A percentile compares a stretch with the other conserved stretches of the same genome.
Evolutionary conservation across 176 grass and related monocot species (phyloP).

Genomic region (Cymbopogon citratus): DNA sequence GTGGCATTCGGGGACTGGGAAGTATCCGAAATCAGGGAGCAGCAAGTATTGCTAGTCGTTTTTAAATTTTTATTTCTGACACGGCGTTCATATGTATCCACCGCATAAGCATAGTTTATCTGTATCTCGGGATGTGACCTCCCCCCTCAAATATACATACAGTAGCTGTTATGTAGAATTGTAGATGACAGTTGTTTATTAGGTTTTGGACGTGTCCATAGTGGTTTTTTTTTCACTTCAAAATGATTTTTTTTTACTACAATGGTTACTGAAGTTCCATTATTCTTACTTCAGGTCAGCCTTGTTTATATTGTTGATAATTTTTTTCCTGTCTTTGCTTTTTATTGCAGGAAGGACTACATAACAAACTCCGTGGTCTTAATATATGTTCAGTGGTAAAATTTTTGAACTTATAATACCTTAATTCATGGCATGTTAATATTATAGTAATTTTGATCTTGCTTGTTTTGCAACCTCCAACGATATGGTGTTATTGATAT

Average conservation of each 20-base stretch:
- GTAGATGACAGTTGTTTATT: not conserved
- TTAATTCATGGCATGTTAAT: not conserved
- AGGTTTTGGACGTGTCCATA: not conserved
- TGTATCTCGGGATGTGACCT: not conserved
- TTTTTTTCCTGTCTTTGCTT: not conserved
- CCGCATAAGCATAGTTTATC: not conserved
- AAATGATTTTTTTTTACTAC: not conserved
- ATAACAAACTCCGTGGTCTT: slow-evolving; percentile 1
- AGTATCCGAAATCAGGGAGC: not conserved
- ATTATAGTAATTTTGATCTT: not conserved
- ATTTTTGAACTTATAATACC: not conserved
- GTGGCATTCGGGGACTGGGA: not conserved
- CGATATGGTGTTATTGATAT: not conserved
- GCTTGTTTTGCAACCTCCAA: not conserved
- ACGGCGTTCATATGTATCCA: not conserved
- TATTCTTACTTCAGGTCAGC: not conserved
- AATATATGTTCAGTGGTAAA: slow-evolving; percentile 43
- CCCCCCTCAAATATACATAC: not conserved
- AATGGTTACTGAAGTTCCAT: not conserved
- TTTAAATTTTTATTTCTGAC: not conserved
- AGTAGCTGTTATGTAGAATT: not conserved
- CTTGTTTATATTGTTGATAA: not conserved
- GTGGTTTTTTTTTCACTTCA: not conserved
- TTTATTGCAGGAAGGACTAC: slow-evolving; percentile 40
- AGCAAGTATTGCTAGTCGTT: not conserved